Evolutionary conservation across 2,329 filamentous ascomycete genomes (phyloP).

Genomic region (Chaetomium sp.): DNA sequence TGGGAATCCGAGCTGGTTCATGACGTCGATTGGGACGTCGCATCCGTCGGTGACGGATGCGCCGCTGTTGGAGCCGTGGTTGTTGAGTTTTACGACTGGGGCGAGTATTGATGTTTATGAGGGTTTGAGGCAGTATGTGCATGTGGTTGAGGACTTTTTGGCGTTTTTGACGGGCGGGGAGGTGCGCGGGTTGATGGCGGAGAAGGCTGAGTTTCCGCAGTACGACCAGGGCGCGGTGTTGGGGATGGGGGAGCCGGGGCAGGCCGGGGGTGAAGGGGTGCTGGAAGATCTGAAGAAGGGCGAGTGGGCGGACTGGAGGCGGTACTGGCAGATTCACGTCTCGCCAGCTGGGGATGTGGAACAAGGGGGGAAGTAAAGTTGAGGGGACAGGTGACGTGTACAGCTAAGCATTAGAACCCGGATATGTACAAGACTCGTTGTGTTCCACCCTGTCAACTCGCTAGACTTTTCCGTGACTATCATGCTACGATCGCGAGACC

Average conservation of each 20-base stretch:
- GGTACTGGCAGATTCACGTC: slow-evolving; percentile 50
- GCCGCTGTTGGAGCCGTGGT: slow-evolving; percentile 62
- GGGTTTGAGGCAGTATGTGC: slow-evolving; percentile 62
- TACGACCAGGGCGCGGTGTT: slow-evolving; percentile 40
- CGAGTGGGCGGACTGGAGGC: slow-evolving; percentile 45
- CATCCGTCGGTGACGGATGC: slow-evolving; percentile 69
- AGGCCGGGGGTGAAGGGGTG: slow-evolving; percentile 33
- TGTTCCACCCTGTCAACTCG: not conserved
- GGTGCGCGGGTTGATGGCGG: slow-evolving; percentile 51
- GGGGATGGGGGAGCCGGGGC: slow-evolving; percentile 42
- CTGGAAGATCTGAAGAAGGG: slow-evolving; percentile 37
- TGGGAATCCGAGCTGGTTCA: slow-evolving; percentile 54
- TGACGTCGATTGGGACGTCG: slow-evolving; percentile 56
- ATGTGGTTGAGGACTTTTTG: slow-evolving; percentile 60
- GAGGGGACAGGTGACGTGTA: not conserved
- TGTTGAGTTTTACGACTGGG: slow-evolving; percentile 64
- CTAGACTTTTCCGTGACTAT: no score
- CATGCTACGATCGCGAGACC: not conserved
- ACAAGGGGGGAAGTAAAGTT: not conserved
- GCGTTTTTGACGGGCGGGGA: slow-evolving; percentile 48
- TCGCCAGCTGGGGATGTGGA: slow-evolving; percentile 15
- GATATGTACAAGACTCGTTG: not conserved
- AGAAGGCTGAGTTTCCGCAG: slow-evolving; percentile 51
- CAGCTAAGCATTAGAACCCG: not conserved
- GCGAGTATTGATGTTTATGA: slow-evolving; percentile 59